Base-by-base conservation (phyloP, 2,329 filamentous ascomycete genomes). In the Spiromastix sp. region DNA sequence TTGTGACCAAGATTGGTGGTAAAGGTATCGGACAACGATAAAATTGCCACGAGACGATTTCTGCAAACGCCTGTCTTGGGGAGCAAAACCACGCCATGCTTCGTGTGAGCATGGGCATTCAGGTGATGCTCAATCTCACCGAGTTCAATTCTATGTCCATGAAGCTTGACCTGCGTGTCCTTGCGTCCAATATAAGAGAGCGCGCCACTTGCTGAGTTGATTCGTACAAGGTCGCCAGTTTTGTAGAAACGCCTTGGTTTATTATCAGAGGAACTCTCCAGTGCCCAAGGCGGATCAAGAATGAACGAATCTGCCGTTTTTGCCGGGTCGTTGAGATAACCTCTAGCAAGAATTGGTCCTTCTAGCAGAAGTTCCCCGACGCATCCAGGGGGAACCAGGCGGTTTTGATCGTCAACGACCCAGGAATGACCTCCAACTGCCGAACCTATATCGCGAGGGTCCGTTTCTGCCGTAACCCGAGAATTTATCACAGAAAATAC, bases 141-240 rank as follows among this genome's bases (percentile, higher is more conserved):
- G 33, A 77, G 62, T 55, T 78, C 81, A 34, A 80, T 70, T 36
- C 78, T 63, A 43, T 74, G 78, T 17, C 81, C 82, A 8, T 69
- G 65, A 18, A 82, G 58, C 55, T 84, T 83, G 36, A 80, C 71
- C 51, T 79, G 77, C n/a, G 70, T 70, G 46, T 82, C 79, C 44
- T 76, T 78, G 32, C 79, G 67, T 11, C 77, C 76, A 25, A 78
- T 39, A 41, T 57, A 61, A 9, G 49, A 53, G n/a, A 61, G 42
- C 2, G 56, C 51, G 17, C 58, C 58, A 25, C 42, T 39, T 16
- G 57, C 51, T 1, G 53, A 54, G 28, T 58, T 60, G 31, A 59
- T 59, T 20, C 57, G 49, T 36, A 56, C 59, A 33, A 63, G 36
- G 40, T 63, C 59, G 5, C 59, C 59, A 8, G 59, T 62, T 41